These are phyloP conservation scores for Wallacemonas sp. DNA, from an alignment of 208 protist genomes.

Conservation along the genomic window DNA sequence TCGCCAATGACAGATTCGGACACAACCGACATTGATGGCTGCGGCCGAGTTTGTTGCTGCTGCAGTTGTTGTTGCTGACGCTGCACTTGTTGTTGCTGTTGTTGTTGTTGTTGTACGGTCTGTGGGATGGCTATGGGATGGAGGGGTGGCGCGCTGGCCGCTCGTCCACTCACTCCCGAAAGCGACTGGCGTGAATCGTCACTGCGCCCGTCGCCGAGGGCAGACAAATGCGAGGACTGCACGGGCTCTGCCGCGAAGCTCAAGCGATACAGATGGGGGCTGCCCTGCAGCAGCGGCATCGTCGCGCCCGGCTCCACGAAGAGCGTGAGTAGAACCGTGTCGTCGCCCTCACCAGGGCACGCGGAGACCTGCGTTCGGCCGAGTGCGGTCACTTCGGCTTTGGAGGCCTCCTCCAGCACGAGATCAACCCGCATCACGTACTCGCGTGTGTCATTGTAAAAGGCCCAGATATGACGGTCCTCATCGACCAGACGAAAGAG, in stretches of 20 bases:
- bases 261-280: slow-evolving; percentile 50
- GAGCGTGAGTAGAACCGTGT: slow-evolving; percentile 37
- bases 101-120: neutral
- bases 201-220: neutral
- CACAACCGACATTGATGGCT: too few species aligned
- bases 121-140: neutral
- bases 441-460: slow-evolving; percentile 65
- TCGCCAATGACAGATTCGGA: neutral
- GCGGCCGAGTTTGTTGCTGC: too few species aligned
- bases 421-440: slow-evolving; percentile 49
- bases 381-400: slow-evolving; percentile 27
- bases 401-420: slow-evolving; percentile 42
- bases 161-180: neutral
- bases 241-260: slow-evolving; percentile 68
- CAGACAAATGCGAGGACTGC: neutral
- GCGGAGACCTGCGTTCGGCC: slow-evolving; percentile 26
- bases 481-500: slow-evolving; percentile 68
- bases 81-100: neutral
- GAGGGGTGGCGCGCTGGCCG: neutral
- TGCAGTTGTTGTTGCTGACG: too few species aligned
- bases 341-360: slow-evolving; percentile 18
- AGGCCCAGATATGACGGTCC: slow-evolving; percentile 33
- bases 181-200: neutral
- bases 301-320: slow-evolving; percentile 54
- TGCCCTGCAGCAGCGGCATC: slow-evolving; percentile 56